Evolutionary conservation across 129 eudicot genomes (phyloP).

Genomic region (Silybum marianum): DNA sequence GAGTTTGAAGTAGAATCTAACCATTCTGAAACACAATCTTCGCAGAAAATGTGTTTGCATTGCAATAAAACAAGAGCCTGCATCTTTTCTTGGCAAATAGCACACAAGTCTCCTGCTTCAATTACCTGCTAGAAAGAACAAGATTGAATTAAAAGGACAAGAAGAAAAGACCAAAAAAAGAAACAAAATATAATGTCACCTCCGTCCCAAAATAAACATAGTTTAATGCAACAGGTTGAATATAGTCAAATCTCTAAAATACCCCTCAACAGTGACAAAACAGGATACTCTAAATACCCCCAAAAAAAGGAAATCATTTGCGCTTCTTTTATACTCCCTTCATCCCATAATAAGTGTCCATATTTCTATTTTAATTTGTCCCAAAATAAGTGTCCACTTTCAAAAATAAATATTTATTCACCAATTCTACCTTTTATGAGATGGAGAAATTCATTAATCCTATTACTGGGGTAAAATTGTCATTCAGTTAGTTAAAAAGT

Average conservation of each 20-base stretch:
- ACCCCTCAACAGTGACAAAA: constrained; percentile 14
- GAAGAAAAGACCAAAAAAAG: not conserved
- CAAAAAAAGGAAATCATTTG: not conserved
- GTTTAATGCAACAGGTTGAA: not conserved
- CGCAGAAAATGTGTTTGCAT: constrained; percentile 85
- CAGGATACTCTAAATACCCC: not conserved
- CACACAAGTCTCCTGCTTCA: constrained; percentile 80
- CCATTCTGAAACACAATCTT: constrained; percentile 94
- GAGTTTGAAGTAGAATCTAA: constrained; percentile 28
- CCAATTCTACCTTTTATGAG: not conserved
- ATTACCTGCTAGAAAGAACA: constrained; percentile 47
- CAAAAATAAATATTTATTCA: not conserved
- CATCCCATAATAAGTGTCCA: not conserved
- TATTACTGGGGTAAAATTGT: not conserved
- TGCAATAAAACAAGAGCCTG: constrained; percentile 68
- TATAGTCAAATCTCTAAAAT: constrained; percentile 2
- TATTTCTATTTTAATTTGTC: not conserved
- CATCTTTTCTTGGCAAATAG: constrained; percentile 93
- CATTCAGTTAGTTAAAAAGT: not conserved
- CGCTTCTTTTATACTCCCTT: not conserved
- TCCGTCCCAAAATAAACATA: not conserved
- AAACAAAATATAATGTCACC: constrained; percentile 1
- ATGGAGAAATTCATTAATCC: not conserved
- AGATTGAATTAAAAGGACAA: constrained; percentile 5
- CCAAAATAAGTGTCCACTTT: not conserved